Evolutionary conservation across 148 eudicot species (phyloP).

Genomic region (Tetragonia tetragonoides): DNA sequence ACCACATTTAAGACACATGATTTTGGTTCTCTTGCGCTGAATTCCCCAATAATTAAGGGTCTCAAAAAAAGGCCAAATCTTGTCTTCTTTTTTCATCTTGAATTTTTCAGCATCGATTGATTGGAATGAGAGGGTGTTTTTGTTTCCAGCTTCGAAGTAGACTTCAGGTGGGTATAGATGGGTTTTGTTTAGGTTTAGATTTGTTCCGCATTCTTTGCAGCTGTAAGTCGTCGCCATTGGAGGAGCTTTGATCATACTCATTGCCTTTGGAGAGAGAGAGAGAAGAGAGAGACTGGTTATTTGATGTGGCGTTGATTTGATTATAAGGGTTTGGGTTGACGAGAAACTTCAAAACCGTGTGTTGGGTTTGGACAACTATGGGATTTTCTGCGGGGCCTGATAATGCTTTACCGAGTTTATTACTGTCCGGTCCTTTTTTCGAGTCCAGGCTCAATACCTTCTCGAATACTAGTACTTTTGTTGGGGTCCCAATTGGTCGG

Average conservation of each 20-base stretch:
- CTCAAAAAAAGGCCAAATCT: conserved; percentile 78
- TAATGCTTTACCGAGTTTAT: too few species aligned
- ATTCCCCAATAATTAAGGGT: conserved; percentile 83
- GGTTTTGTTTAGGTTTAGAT: conserved; percentile 52
- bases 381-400: too few species aligned
- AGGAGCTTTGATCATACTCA: neutral
- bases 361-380: neutral
- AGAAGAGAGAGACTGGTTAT: neutral
- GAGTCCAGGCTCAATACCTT: too few species aligned
- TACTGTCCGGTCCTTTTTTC: too few species aligned
- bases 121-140: conserved; percentile 69
- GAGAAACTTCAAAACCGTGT: neutral
- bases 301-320: neutral
- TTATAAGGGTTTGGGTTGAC: neutral
- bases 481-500: too few species aligned
- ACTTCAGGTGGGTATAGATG: conserved; percentile 63
- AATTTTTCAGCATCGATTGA: conserved; percentile 51
- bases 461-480: too few species aligned
- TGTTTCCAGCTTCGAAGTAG: conserved; percentile 97
- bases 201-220: conserved; percentile 59
- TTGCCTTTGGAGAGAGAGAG: neutral
- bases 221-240: conserved; percentile 65
- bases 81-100: conserved; percentile 62
- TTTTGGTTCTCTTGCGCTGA: conserved; percentile 65
- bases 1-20: conserved; percentile 61